phyloP scores from a whole-genome alignment of 257 asterid species.

The Cinchona pubescens region DNA sequence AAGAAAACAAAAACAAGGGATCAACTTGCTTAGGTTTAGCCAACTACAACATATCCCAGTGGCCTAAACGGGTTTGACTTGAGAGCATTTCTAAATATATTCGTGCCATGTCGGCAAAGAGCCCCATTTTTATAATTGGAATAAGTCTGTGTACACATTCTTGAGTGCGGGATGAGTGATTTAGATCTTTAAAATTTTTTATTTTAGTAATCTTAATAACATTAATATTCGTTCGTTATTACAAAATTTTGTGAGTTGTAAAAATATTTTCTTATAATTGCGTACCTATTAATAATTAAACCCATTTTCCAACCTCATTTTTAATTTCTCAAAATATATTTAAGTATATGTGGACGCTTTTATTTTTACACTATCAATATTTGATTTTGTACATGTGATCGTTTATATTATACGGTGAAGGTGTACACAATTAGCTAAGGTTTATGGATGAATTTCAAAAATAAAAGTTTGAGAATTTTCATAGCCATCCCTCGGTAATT shows the following conservation, averaged over 20 bases:
- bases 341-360: conserved; percentile 10
- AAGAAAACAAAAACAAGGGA: conserved; percentile 28
- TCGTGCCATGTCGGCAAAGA: conserved; percentile 55
- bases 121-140: background rate
- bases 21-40: conserved; percentile 11
- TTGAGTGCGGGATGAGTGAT: no score
- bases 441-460: no score
- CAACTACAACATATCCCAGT: conserved; percentile 32
- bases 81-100: background rate
- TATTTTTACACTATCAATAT: no score
- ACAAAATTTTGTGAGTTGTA: no score
- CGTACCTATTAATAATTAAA: background rate
- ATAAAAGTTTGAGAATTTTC: conserved; percentile 1
- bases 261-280: no score
- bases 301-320: background rate
- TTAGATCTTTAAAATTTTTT: no score
- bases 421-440: background rate
- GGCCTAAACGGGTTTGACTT: conserved; percentile 42
- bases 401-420: background rate
- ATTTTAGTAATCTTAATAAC: no score
- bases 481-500: background rate
- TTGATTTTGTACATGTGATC: conserved; percentile 10
- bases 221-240: no score
- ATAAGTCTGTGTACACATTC: no score
- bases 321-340: background rate